Evolutionary conservation across 495 filamentous ascomycete genomes (phyloP), one percentile per base, ranked within the genome.

Genomic region (Annulohypoxylon maeteangense): DNA sequence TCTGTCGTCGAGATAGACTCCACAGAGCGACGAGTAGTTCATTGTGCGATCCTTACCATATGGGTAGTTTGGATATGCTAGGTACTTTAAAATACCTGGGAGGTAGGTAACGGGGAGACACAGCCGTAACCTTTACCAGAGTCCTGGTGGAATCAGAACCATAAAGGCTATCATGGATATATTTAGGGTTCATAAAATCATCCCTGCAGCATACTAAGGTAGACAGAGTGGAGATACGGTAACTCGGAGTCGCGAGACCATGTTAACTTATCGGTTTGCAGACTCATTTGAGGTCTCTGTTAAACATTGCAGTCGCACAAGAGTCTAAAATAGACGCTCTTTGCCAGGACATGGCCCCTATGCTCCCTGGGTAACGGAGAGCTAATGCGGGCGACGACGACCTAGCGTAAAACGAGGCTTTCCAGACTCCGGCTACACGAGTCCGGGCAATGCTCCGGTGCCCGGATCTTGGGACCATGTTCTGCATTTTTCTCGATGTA

Each of bases 401-500:
- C 47, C 45, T 27, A 44, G 40, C 40, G n/a, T 44, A 48, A 32
- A 34, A 31, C 12, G 55, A 53, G 29, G 50, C 18, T n/a, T 67
- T 23, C 34, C 12, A 10, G 1, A 27, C 23, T 31, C 53, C 10
- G 42, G 53, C 53, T 64, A 59, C 54, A 58, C 25, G 8, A 14
- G 20, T 62, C 58, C 47, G 16, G 50, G 50, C 50, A 34, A 54
- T 20, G 29, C 27, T 34, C 50, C 50, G 32, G 31, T 6, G 32
- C 60, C 59, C 47, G 58, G 58, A n/a, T 68, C 36, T 45, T 62
- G 48, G 57, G 65, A 55, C 59, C 36, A 36, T 67, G 38, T 67
- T 56, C 55, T 47, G 48, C 65, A 62, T 68, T 45, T 14, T 68
- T 45, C 12, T 18, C 36, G 47, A 61, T 67, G 34, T 56, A 40